Base-by-base conservation (phyloP, 768 basidiomycete genomes). In the Tylopilus subfusipes region DNA sequence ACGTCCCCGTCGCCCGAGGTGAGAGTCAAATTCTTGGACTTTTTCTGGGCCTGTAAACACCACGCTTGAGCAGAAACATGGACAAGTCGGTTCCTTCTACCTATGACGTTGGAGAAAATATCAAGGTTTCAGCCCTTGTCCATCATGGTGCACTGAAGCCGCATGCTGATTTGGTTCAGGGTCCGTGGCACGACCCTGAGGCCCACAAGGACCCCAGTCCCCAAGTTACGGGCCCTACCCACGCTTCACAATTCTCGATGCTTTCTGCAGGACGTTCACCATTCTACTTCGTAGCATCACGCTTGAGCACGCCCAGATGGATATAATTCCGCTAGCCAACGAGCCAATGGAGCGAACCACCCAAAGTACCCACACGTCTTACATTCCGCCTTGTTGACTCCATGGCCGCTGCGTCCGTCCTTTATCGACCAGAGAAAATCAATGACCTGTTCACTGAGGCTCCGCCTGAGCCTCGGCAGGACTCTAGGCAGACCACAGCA, bases 301-400 rank as follows among this genome's bases (percentile, higher is more conserved):
- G 25, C 18, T 39, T 10, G 19, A 46, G 48, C 43, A 53, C 25
- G 30, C 18, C 29, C 34, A 44, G 2, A 24, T 34, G 38, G 50
- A 31, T 63, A 63, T 55, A 63, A 62, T 25, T n/a, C 51, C 30
- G 42, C 39, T 11, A 21, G 9, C 47, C 18, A 57, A 42, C 19
- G 33, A 27, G 24, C 14, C 33, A 39, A 38, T 31, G 22, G 34
- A 34, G 18, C 31, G 6, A 51, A 48, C 52, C 16, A 12, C 49
- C 25, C 44, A 27, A 34, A n/a, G n/a, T 5, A 31, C 30, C 29
- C 25, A 18, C 34, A 36, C 14, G 34, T 36, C 34, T 4, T 16
- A 18, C 34, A 18, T 36, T 5, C 13, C 16, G 31, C 25, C 9
- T 5, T 2, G 38, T 19, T 16, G 19, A n/a, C 21, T 10, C 16